Evolutionary conservation across 2,329 filamentous ascomycete species (phyloP).

Genomic region (Aspergillus sp.): DNA sequence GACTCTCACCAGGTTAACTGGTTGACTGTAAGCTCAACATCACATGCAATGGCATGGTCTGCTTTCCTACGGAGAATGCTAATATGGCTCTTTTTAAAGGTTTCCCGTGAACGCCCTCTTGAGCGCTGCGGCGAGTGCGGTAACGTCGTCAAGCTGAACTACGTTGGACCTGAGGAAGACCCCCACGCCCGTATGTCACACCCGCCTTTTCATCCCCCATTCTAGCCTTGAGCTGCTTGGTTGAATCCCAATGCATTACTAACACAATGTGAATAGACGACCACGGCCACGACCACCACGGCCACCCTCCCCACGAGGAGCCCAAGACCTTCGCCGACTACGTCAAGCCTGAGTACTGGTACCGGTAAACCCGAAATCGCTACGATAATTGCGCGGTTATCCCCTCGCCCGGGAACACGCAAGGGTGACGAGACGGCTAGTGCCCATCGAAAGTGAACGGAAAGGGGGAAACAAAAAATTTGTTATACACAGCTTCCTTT

Average conservation of each 20-base stretch:
- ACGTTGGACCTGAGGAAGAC: constrained; percentile 78
- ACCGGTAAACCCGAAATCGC: constrained; percentile 42
- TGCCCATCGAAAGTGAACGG: constrained; percentile 3
- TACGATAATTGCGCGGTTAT: constrained; percentile 6
- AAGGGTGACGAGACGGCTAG: neutral
- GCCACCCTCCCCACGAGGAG: constrained; percentile 61
- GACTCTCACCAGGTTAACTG: constrained; percentile 90
- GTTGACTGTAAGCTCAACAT: constrained; percentile 65
- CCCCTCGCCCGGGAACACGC: neutral
- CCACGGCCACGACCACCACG: constrained; percentile 32
- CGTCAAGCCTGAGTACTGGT: constrained; percentile 92
- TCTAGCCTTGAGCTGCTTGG: neutral
- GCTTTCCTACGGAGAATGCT: no score
- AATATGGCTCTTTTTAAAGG: constrained; percentile 42
- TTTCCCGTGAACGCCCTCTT: constrained; percentile 82
- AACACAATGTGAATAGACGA: constrained; percentile 21
- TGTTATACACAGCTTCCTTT: neutral
- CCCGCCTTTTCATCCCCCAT: neutral
- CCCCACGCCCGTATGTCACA: constrained; percentile 49
- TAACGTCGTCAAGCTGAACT: constrained; percentile 96
- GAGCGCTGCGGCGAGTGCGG: constrained; percentile 97
- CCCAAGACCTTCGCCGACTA: constrained; percentile 97
- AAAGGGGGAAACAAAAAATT: neutral
- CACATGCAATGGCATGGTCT: no score
- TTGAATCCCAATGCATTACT: constrained; percentile 9